These are phyloP conservation scores for Diaporthe sp. DNA, from an alignment of 2,329 filamentous ascomycete species.

Conservation along the genomic window DNA sequence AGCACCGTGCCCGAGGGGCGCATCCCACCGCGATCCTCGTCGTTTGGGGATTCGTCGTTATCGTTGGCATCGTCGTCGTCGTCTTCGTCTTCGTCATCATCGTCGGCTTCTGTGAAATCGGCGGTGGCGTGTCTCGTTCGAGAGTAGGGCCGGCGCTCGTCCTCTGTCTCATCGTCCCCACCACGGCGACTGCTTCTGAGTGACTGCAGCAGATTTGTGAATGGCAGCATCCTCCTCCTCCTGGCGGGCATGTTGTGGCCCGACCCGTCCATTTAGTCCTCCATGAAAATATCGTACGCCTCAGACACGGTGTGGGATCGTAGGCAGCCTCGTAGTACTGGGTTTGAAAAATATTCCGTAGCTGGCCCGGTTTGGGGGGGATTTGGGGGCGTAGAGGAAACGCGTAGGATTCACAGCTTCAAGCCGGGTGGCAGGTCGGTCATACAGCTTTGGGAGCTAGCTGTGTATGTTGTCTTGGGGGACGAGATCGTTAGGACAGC, in stretches of 20 bases:
- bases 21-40: constrained; percentile 47
- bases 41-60: constrained; percentile 48
- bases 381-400: not conserved
- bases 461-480: not conserved
- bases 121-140: constrained; percentile 68
- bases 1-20: constrained; percentile 58
- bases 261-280: constrained; percentile 42
- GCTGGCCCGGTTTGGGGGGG: not conserved
- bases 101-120: constrained; percentile 75
- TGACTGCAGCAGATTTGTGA: constrained; percentile 48
- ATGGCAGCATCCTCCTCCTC: constrained; percentile 49
- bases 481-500: constrained; percentile 13
- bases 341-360: not conserved
- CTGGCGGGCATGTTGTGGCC: constrained; percentile 41
- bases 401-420: constrained; percentile 1
- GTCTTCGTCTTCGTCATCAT: constrained; percentile 61
- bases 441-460: not conserved
- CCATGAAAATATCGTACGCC: constrained; percentile 34
- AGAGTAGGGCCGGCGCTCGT: constrained; percentile 47
- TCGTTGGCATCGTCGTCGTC: constrained; percentile 51
- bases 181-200: constrained; percentile 46
- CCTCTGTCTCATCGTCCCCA: constrained; percentile 39
- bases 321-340: constrained; percentile 20
- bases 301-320: not conserved
- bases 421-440: not conserved